Evolutionary conservation across 2,329 filamentous ascomycete species (phyloP).

Genomic region (Fusarium pininemorale): DNA sequence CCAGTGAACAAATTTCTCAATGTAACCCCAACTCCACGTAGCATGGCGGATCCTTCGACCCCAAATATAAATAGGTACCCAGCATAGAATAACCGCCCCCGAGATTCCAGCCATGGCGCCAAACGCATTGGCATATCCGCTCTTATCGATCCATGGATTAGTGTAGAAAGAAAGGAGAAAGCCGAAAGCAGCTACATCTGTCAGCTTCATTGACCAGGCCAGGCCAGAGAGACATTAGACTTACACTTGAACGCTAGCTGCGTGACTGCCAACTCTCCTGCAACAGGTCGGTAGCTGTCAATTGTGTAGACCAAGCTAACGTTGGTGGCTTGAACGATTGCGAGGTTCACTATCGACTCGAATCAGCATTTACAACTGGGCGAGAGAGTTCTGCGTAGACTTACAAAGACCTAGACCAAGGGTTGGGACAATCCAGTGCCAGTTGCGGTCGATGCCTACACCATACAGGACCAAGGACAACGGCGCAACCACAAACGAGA

Average conservation of each 20-base stretch:
- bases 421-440: constrained; percentile 66
- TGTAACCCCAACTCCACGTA: neutral
- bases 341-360: constrained; percentile 56
- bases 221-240: constrained; percentile 13
- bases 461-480: constrained; percentile 57
- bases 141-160: constrained; percentile 63
- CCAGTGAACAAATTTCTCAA: neutral
- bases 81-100: neutral
- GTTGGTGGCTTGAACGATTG: constrained; percentile 64
- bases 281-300: constrained; percentile 65
- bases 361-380: rapidly evolving
- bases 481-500: constrained; percentile 61
- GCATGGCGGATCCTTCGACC: neutral
- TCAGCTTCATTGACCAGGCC: rapidly evolving
- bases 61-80: neutral
- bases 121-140: constrained; percentile 61
- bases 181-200: constrained; percentile 58
- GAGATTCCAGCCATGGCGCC: constrained; percentile 62
- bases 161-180: constrained; percentile 69
- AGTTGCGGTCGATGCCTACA: constrained; percentile 55
- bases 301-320: constrained; percentile 66
- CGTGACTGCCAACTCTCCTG: constrained; percentile 63
- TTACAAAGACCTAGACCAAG: constrained; percentile 59
- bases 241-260: constrained; percentile 64
- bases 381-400: rapidly evolving